Base-by-base conservation (phyloP, 768 basidiomycete genomes). In the Botryobasidium botryosum region DNA sequence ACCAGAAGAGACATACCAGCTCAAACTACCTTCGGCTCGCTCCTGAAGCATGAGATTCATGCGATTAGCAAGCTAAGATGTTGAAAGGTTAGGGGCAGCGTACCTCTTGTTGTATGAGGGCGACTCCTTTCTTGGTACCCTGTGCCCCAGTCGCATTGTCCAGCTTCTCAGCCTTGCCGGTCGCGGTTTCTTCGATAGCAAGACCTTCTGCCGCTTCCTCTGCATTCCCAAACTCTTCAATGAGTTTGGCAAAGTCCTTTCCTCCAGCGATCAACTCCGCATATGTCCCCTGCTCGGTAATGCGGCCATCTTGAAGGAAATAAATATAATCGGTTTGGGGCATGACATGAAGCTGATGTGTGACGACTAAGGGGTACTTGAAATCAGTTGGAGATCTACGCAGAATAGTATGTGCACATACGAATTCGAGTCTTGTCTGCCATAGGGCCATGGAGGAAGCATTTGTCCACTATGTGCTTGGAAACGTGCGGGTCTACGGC, bases 121-220 rank as follows among this genome's bases (percentile, higher is more conserved):
- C 67, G 7, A 78, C 79, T 56, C 77, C 76, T 0, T 75, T 60
- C 57, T 72, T n/a, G n/a, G n/a, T 77, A 3, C 76, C 77, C 0
- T 67, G 75, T 0, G 75, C 77, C 0, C 65, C 64, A 3, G 65
- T 69, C 46, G 49, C 56, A 7, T 58, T 55, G 3, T 43, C 51
- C 18, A 51, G 18, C 3, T 42, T 44, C 10, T 28, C 27, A 45
- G 47, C 24, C 29, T 53, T 26, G 7, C 33, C 49, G 25, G 56
- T 47, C 43, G 55, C 35, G 10, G 47, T 56, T 47, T 54, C 52
- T 35, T 57, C 59, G 13, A 42, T 28, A 2, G 35, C 27, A 35
- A 45, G 43, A 15, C 38, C 47, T 24, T 54, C 52, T n/a, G n/a
- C 57, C 35, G 59, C 53, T 25, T 66, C 59, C 47, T 48, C 51